A percentile compares a stretch with the other conserved stretches of the same genome.
phyloP scores from a whole-genome alignment of 805 yeast genomes.

The Metschnikowia koreensis region DNA sequence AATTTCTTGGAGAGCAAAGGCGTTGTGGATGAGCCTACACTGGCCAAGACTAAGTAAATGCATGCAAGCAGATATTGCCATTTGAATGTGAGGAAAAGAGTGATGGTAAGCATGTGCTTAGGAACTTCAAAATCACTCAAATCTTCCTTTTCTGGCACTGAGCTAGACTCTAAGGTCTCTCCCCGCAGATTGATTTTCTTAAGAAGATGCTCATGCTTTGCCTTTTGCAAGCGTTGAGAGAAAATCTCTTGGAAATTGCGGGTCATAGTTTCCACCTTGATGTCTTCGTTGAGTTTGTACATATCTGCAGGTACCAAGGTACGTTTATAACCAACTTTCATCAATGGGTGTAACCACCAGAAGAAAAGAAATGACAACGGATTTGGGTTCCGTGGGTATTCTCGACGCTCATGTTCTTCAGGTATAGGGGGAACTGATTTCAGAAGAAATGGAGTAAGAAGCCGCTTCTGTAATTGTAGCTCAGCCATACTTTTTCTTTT shows the following conservation, averaged over 20 bases:
- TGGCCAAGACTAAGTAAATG: conserved; percentile 25
- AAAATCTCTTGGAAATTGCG: conserved; percentile 19
- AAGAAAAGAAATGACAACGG: conserved; percentile 46
- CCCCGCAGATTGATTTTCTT: conserved; percentile 28
- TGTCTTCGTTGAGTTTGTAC: conserved; percentile 36
- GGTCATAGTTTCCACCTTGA: conserved; percentile 34
- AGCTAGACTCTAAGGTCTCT: conserved; percentile 17
- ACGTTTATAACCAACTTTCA: conserved; percentile 68
- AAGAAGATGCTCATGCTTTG: conserved; percentile 20
- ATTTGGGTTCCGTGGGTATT: conserved; percentile 46
- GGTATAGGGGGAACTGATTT: conserved; percentile 52
- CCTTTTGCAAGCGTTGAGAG: conserved; percentile 8
- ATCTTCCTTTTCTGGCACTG: conserved; percentile 25
- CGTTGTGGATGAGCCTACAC: conserved; percentile 25
- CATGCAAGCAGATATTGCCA: conserved; percentile 27
- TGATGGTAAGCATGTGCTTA: conserved; percentile 21
- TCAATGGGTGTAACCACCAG: conserved; percentile 67
- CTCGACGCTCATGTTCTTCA: conserved; percentile 45
- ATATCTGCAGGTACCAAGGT: conserved; percentile 66
- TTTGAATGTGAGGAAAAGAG: conserved; percentile 30
- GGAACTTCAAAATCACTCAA: conserved; percentile 32
- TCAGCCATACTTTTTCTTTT: conserved; percentile 6
- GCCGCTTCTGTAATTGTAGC: conserved; percentile 30
- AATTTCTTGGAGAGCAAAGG: conserved; percentile 40
- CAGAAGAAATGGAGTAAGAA: conserved; percentile 32